These are phyloP conservation scores for Puccinia coronata DNA, from an alignment of 1,284 basidiomycete genomes.

Conservation along the genomic window DNA sequence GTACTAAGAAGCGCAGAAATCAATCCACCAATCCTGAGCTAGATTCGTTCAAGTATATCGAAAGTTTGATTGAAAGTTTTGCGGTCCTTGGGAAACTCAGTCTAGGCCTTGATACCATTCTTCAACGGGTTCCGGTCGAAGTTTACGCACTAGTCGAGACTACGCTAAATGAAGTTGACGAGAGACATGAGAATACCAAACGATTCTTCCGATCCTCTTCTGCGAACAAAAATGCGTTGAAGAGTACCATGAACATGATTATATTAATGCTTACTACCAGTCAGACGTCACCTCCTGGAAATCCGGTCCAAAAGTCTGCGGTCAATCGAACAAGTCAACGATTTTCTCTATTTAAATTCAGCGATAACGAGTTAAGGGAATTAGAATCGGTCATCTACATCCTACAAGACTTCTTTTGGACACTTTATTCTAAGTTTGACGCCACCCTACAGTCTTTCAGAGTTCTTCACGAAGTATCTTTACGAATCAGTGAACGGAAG, in stretches of 20 bases:
- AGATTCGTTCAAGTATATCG: slow-evolving; percentile 91
- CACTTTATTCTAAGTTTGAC: slow-evolving; percentile 91
- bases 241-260: slow-evolving; percentile 29
- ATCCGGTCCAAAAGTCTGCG: slow-evolving; percentile 50
- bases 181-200: slow-evolving; percentile 67
- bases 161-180: slow-evolving; percentile 87
- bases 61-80: slow-evolving; percentile 87
- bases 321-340: slow-evolving; percentile 63
- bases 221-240: slow-evolving; percentile 20
- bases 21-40: slow-evolving; percentile 72
- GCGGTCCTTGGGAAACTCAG: slow-evolving; percentile 87
- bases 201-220: slow-evolving; percentile 24
- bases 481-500: slow-evolving; percentile 67
- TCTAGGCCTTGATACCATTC: slow-evolving; percentile 76
- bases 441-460: slow-evolving; percentile 92
- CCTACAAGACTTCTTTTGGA: slow-evolving; percentile 95
- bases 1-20: slow-evolving; percentile 29
- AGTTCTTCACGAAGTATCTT: slow-evolving; percentile 86
- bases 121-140: slow-evolving; percentile 81
- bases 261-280: slow-evolving; percentile 30
- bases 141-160: slow-evolving; percentile 81
- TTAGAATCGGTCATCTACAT: slow-evolving; percentile 65
- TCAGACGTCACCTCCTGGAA: slow-evolving; percentile 3
- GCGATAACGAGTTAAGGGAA: slow-evolving; percentile 63
- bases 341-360: slow-evolving; percentile 68